These are phyloP conservation scores for Akanthomyces muscarius DNA, from an alignment of 2,329 filamentous ascomycete genomes.

Conservation along the genomic window DNA sequence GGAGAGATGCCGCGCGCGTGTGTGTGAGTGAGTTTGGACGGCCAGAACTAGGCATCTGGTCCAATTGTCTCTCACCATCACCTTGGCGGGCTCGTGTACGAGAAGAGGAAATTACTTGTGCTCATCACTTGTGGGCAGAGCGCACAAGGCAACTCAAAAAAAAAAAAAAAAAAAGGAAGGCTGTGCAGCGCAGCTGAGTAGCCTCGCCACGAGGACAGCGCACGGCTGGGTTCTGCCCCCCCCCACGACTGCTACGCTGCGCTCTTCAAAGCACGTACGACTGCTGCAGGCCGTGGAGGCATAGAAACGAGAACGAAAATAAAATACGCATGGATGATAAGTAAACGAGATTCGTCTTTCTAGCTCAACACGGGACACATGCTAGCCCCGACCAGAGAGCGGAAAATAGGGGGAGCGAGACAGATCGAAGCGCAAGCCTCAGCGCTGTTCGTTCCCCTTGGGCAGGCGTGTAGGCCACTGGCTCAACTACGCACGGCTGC, in stretches of 20 bases:
- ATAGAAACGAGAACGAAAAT: not conserved
- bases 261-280: not conserved
- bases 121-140: not conserved
- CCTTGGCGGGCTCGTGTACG: not conserved
- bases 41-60: not conserved
- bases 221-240: no score
- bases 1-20: not conserved
- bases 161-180: not conserved
- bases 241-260: not conserved
- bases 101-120: not conserved
- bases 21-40: not conserved
- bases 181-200: not conserved
- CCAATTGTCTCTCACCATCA: constrained; percentile 6
- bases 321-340: not conserved
- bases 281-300: no score
- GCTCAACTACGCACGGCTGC: not conserved
- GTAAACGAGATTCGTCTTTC: no score
- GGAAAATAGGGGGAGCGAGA: not conserved
- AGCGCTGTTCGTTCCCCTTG: not conserved
- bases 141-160: not conserved
- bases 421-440: not conserved
- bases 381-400: no score
- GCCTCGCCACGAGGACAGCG: not conserved
- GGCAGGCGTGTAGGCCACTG: no score
- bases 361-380: no score